Conservation (phyloP, 2,329 filamentous ascomycete genomes). For the Pleomassaria siparia region DNA sequence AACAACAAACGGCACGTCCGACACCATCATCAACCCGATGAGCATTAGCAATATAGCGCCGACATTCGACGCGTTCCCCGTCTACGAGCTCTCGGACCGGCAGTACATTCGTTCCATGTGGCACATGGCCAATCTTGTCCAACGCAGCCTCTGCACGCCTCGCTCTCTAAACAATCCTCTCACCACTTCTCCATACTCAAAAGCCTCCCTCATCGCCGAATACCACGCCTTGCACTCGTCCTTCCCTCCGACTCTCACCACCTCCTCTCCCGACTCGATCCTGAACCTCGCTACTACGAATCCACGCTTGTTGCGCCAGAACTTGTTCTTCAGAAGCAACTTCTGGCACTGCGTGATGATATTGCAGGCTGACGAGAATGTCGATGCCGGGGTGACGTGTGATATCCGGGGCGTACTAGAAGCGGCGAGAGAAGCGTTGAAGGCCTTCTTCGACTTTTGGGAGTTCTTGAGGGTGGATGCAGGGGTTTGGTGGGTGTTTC, state of each 20-base stretch:
- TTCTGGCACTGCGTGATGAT: constrained; percentile 84
- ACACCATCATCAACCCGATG: constrained; percentile 53
- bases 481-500: constrained; percentile 82
- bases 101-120: constrained; percentile 73
- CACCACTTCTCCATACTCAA: constrained; percentile 67
- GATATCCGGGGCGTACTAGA: constrained; percentile 72
- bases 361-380: constrained; percentile 70
- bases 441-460: constrained; percentile 73
- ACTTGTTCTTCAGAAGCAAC: constrained; percentile 76
- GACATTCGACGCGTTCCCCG: constrained; percentile 39
- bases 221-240: constrained; percentile 73
- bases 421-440: constrained; percentile 73
- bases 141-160: constrained; percentile 74
- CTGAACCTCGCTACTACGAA: constrained; percentile 59
- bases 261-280: constrained; percentile 64
- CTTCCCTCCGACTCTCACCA: constrained; percentile 70
- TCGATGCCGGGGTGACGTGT: constrained; percentile 51
- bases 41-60: constrained; percentile 53
- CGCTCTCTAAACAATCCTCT: constrained; percentile 73
- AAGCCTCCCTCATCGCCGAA: constrained; percentile 67
- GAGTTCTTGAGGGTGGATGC: constrained; percentile 69
- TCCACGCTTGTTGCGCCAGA: constrained; percentile 70
- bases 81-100: constrained; percentile 42
- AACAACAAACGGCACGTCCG: constrained; percentile 34
- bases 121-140: constrained; percentile 76